Evolutionary conservation across 2,329 filamentous ascomycete species (phyloP).

Genomic region (Cercospora citrullina): DNA sequence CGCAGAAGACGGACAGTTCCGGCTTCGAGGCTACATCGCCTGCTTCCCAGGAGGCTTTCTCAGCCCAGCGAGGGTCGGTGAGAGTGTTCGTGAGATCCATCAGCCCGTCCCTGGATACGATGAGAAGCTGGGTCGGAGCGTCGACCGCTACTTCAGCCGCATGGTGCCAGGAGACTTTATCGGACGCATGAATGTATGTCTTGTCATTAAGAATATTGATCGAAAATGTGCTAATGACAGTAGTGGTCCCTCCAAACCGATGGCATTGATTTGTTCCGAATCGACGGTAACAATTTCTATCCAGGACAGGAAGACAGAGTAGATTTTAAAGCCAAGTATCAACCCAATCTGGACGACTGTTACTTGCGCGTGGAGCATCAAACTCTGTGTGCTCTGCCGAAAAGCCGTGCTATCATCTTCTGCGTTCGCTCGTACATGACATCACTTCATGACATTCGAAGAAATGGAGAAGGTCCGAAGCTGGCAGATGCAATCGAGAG

Average conservation of each 20-base stretch:
- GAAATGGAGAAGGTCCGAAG: neutral
- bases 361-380: neutral
- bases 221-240: neutral
- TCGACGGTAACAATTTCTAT: neutral
- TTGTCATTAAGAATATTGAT: neutral
- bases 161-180: neutral
- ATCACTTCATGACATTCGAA: neutral
- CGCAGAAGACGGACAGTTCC: neutral
- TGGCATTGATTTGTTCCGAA: neutral
- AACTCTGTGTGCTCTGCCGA: neutral
- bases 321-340: neutral
- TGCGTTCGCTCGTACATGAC: neutral
- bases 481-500: neutral
- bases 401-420: neutral
- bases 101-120: neutral
- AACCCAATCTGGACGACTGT: neutral
- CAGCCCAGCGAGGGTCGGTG: neutral
- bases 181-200: neutral
- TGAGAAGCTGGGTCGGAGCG: neutral
- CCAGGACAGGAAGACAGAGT: neutral
- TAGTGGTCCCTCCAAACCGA: neutral
- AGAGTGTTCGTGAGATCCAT: neutral
- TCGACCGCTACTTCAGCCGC: neutral
- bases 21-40: neutral
- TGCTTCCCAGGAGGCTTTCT: neutral